Conservation (phyloP, 345 rosid species). For the Eucalyptus grandis region DNA sequence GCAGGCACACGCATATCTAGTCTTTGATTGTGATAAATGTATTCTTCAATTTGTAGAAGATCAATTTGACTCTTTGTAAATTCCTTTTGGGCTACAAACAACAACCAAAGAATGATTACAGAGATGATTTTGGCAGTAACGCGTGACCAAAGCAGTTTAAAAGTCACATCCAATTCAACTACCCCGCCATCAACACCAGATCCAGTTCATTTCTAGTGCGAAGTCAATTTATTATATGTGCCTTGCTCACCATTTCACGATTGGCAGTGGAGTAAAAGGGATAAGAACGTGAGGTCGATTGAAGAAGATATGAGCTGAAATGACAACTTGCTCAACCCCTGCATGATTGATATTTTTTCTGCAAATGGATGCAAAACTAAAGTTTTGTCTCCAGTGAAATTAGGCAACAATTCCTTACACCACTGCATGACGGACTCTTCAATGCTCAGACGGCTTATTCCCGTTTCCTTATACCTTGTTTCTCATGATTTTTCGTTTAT, state of each 20-base stretch:
- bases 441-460: not conserved
- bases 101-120: not conserved
- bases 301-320: not conserved
- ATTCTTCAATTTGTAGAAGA: not conserved
- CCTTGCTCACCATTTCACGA: not conserved
- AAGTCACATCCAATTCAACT: not conserved
- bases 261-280: not conserved
- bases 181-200: not conserved
- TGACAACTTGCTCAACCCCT: not conserved
- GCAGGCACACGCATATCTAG: fast-evolving
- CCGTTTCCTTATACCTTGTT: not conserved
- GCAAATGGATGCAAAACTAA: not conserved
- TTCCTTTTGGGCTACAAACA: not conserved
- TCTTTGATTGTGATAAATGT: not conserved
- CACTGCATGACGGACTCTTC: not conserved
- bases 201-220: not conserved
- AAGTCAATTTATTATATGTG: not conserved
- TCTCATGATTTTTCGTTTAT: not conserved
- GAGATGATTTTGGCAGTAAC: not conserved
- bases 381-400: not conserved
- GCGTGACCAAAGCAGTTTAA: not conserved
- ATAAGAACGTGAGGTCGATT: not conserved
- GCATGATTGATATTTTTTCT: not conserved
- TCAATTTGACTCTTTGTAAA: not conserved
- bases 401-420: not conserved